Evolutionary conservation across 129 eudicot genomes (phyloP).

Genomic region (Helianthus tuberosus): DNA sequence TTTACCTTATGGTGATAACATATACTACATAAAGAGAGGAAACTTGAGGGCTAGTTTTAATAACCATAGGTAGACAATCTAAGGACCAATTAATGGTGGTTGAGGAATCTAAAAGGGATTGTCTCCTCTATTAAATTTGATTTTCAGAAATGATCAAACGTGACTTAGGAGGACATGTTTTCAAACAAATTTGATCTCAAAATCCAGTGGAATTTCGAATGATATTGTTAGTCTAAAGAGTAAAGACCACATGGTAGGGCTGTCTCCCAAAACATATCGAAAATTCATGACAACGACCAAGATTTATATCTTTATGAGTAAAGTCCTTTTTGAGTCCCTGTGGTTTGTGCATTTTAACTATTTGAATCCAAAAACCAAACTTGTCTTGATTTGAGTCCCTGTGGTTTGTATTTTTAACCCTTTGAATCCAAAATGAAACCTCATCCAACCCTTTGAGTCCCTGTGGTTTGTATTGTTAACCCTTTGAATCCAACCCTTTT

Average conservation of each 20-base stretch:
- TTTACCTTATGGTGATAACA: slow-evolving; percentile 3
- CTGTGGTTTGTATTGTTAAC: too few relatives aligned
- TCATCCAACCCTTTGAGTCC: too few relatives aligned
- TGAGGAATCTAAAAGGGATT: slow-evolving; percentile 14
- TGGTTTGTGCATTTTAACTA: too few relatives aligned
- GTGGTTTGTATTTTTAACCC: too few relatives aligned
- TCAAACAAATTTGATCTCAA: not conserved
- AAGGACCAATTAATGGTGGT: slow-evolving; percentile 13
- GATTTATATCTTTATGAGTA: too few relatives aligned
- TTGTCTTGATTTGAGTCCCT: too few relatives aligned
- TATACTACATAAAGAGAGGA: not conserved
- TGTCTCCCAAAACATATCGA: not conserved
- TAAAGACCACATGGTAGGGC: not conserved
- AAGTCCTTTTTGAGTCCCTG: too few relatives aligned
- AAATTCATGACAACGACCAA: slow-evolving; percentile 13
- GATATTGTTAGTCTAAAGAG: not conserved
- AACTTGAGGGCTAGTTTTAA: slow-evolving; percentile 9
- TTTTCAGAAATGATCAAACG: not conserved
- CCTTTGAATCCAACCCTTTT: too few relatives aligned
- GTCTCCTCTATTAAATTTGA: not conserved
- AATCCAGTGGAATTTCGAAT: not conserved
- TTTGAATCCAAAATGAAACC: too few relatives aligned
- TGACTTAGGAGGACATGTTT: slow-evolving; percentile 5
- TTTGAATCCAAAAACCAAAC: too few relatives aligned
- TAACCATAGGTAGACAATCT: slow-evolving; percentile 8